phyloP scores from a whole-genome alignment of 176 grass and related monocot species.

The Zizania latifolia region DNA sequence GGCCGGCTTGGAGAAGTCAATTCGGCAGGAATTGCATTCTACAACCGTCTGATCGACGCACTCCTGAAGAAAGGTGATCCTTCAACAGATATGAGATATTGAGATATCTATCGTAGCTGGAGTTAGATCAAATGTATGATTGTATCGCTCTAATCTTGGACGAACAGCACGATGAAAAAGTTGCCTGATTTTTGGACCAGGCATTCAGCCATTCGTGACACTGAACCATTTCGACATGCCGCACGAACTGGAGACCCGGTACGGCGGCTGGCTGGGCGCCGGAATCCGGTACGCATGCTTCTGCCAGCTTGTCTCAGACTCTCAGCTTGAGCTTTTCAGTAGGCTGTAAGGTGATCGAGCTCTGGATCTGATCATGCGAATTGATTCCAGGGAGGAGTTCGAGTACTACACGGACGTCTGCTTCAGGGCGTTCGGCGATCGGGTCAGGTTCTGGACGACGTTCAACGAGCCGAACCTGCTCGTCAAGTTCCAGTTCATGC shows the following conservation, averaged over 20 bases:
- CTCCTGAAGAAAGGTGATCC: slow-evolving; percentile 38
- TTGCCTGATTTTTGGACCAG: not conserved
- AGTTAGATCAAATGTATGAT: not conserved
- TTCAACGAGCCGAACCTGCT: slow-evolving; percentile 74
- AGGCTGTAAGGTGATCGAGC: no score
- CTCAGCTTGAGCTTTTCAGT: not conserved
- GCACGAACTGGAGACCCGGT: slow-evolving; percentile 39
- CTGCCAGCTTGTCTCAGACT: not conserved
- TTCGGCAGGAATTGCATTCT: slow-evolving; percentile 48
- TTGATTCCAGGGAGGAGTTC: slow-evolving; percentile 56
- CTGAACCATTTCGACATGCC: slow-evolving; percentile 61
- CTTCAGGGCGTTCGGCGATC: slow-evolving; percentile 65
- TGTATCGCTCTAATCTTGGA: not conserved
- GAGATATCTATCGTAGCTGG: not conserved
- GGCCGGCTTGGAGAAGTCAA: slow-evolving; percentile 42
- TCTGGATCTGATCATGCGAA: no score
- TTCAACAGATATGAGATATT: no score
- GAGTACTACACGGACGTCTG: slow-evolving; percentile 53
- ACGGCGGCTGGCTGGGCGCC: slow-evolving; percentile 43
- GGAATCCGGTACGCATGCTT: slow-evolving; percentile 31
- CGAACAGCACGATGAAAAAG: not conserved
- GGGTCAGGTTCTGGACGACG: slow-evolving; percentile 57
- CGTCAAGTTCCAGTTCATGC: slow-evolving; percentile 24
- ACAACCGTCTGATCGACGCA: slow-evolving; percentile 40
- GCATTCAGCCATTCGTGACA: slow-evolving; percentile 72